phyloP scores from a whole-genome alignment of 495 filamentous ascomycete genomes.

The Penicillium crystallinum region DNA sequence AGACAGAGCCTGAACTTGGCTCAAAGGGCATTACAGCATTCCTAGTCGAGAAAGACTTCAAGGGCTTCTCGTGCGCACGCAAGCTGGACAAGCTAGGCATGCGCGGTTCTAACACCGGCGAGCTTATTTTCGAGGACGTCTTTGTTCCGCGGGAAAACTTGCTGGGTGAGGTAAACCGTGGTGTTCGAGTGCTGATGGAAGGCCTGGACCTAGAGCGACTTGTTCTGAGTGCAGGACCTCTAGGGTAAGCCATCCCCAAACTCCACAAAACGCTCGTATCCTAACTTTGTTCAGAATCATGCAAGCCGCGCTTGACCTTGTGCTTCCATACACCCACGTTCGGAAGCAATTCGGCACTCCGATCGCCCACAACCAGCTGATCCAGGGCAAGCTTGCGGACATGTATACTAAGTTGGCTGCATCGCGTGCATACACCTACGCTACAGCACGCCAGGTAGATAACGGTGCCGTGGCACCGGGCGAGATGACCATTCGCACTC shows the following conservation, averaged over 20 bases:
- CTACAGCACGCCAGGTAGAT: slow-evolving; percentile 71
- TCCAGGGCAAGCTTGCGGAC: slow-evolving; percentile 91
- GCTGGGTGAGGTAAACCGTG: slow-evolving; percentile 72
- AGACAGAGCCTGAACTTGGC: slow-evolving; percentile 74
- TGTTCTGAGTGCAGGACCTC: slow-evolving; percentile 83
- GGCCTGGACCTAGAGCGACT: slow-evolving; percentile 91
- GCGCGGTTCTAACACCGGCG: slow-evolving; percentile 94
- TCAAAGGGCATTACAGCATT: slow-evolving; percentile 96
- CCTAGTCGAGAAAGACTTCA: slow-evolving; percentile 66
- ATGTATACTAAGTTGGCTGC: slow-evolving; percentile 95
- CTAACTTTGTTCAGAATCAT: slow-evolving; percentile 60
- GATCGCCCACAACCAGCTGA: slow-evolving; percentile 87
- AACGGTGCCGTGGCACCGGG: slow-evolving; percentile 47
- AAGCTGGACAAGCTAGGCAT: slow-evolving; percentile 99
- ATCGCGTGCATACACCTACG: slow-evolving; percentile 71
- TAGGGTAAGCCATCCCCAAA: slow-evolving; percentile 48
- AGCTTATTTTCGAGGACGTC: slow-evolving; percentile 86
- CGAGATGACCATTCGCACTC: slow-evolving; percentile 57
- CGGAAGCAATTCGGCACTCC: slow-evolving; percentile 85
- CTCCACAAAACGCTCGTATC: background rate
- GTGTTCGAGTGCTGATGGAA: slow-evolving; percentile 92
- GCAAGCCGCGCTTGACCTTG: slow-evolving; percentile 84
- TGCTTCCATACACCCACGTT: slow-evolving; percentile 83
- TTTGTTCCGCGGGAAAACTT: slow-evolving; percentile 83
- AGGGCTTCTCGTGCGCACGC: slow-evolving; percentile 79